These are phyloP conservation scores for Glycyrrhiza uralensis DNA, from an alignment of 306 rosid species.

Conservation along the genomic window DNA sequence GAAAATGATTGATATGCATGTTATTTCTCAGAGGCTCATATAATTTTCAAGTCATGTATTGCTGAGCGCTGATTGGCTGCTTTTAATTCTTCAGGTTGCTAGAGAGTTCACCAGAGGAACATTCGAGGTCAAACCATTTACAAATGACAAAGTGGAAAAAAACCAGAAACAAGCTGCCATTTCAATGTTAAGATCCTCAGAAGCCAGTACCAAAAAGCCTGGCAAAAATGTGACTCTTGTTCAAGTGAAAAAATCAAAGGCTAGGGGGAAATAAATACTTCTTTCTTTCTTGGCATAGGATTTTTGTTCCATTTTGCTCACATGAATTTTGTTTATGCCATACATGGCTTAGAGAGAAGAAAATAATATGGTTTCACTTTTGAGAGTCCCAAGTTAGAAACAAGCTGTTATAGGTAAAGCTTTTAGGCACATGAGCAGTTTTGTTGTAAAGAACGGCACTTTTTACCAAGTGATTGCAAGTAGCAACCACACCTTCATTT, in stretches of 20 bases:
- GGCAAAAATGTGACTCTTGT: conserved; percentile 55
- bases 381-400: neutral
- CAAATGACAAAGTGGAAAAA: conserved; percentile 54
- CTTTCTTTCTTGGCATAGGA: conserved; percentile 11
- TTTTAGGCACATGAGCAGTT: conserved; percentile 24
- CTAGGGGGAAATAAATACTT: conserved; percentile 45
- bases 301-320: neutral
- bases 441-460: conserved; percentile 19
- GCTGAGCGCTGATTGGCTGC: conserved; percentile 17
- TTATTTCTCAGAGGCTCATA: neutral
- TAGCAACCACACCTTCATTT: neutral
- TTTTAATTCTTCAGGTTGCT: conserved; percentile 63
- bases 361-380: conserved; percentile 21
- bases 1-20: neutral
- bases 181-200: conserved; percentile 56
- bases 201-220: conserved; percentile 40
- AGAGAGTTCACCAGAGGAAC: conserved; percentile 89
- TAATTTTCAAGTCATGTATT: neutral
- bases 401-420: neutral
- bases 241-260: conserved; percentile 69
- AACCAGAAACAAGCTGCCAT: conserved; percentile 50
- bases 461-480: conserved; percentile 2
- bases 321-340: conserved; percentile 19
- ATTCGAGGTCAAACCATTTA: conserved; percentile 67
- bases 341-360: conserved; percentile 16